Evolutionary conservation across 352 stramenopile genomes (phyloP).

Genomic region (Phytophthora uliginosa): DNA sequence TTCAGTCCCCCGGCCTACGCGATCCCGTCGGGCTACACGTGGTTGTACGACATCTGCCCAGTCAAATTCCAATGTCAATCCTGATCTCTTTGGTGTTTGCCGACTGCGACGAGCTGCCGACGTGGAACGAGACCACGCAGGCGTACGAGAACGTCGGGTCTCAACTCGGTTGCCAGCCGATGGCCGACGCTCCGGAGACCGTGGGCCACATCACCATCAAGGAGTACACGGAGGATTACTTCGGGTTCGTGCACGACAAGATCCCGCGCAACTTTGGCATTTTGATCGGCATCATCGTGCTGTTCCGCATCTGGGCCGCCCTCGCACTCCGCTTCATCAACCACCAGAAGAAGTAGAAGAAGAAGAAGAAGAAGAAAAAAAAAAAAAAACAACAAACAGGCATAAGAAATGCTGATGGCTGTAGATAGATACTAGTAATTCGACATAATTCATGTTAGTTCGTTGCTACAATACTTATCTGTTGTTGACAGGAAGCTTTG

Average conservation of each 20-base stretch:
- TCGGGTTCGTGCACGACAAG: constrained; percentile 29
- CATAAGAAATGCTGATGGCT: too few relatives aligned
- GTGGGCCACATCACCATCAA: constrained; percentile 38
- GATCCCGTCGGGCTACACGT: constrained; percentile 44
- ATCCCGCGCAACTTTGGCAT: constrained; percentile 34
- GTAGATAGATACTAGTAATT: too few relatives aligned
- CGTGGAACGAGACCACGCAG: constrained; percentile 26
- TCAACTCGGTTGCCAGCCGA: constrained; percentile 30
- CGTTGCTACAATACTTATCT: too few relatives aligned
- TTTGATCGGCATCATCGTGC: constrained; percentile 31
- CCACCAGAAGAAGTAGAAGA: constrained; percentile 44
- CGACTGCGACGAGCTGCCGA: constrained; percentile 37
- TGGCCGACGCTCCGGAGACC: constrained; percentile 25
- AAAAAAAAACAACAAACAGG: too few relatives aligned
- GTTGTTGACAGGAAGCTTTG: too few relatives aligned
- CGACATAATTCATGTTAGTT: too few relatives aligned
- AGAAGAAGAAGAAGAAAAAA: too few relatives aligned
- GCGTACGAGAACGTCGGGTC: constrained; percentile 32
- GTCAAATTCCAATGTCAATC: constrained; percentile 40
- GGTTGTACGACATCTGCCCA: constrained; percentile 49
- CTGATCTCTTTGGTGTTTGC: constrained; percentile 37
- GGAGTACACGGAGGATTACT: constrained; percentile 32
- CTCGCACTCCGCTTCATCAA: constrained; percentile 46
- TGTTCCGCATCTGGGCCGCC: constrained; percentile 41
- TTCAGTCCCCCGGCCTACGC: constrained; percentile 34